Percentiles rank a stretch among this genome's conserved stretches.
Evolutionary conservation across 345 rosid species (phyloP).

Genomic region (Psidium guajava): DNA sequence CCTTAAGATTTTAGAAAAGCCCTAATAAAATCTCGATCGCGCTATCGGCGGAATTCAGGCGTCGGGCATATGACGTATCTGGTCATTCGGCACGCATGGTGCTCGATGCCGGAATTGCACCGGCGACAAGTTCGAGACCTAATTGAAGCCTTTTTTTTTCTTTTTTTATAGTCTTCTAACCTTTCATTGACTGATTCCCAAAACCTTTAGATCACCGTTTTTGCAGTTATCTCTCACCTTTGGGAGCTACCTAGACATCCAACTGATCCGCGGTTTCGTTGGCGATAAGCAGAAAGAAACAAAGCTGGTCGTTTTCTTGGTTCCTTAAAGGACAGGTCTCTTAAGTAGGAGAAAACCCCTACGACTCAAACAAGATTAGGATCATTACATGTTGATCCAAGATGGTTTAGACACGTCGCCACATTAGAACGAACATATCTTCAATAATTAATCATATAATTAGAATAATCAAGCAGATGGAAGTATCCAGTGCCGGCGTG

Average conservation of each 20-base stretch:
- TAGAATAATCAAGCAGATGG: neutral
- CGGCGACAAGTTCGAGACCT: neutral
- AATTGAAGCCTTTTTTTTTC: no score
- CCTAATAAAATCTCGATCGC: neutral
- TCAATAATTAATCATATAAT: neutral
- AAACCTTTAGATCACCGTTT: no score
- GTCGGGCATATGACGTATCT: neutral
- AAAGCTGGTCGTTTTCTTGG: neutral
- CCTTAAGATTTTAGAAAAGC: neutral
- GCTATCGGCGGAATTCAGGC: neutral
- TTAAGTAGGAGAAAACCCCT: neutral
- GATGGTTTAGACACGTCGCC: neutral
- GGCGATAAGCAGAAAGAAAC: neutral
- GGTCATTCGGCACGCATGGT: neutral
- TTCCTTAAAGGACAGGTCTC: neutral
- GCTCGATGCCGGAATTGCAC: neutral
- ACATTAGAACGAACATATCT: neutral
- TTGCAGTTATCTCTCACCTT: no score
- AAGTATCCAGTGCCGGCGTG: neutral
- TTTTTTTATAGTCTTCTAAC: no score
- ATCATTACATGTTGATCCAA: neutral
- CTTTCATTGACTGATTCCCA: no score
- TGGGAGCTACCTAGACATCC: neutral
- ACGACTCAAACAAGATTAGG: neutral
- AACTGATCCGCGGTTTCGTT: neutral